Base-by-base conservation (phyloP, 805 yeast species). In the Nakazawaea molendinolei region DNA sequence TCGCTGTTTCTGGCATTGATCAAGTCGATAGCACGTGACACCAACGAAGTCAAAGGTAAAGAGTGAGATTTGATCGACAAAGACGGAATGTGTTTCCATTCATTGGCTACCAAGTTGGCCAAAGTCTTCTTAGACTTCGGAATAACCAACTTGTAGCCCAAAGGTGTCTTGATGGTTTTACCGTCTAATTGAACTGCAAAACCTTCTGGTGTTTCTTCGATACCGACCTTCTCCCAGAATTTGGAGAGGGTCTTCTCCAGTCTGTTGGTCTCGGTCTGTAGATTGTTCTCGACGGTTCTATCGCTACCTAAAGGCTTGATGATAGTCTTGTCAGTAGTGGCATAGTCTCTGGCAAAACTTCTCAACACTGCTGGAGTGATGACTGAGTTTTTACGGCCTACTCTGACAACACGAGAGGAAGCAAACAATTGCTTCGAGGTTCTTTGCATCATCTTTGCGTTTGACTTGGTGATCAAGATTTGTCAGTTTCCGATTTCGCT, bases 21-120 rank as follows among this genome's bases (percentile, higher is more conserved):
- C 46, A 92, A 61, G 55, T 92, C 99, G 32, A 92, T 75, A 12
- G 95, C 85, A 44, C 98, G 69, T 1, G 97, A 78, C 4, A 83
- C 79, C 36, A 92, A 60, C 0, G 96, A 85, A 0, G 98, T 92
- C 42, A 92, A 60, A 1, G 97, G 97, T 28, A 92, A 67, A 25
- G 83, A 63, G 51, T 82, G 85, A 13, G 87, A 80, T 55, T 81
- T 83, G 49, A 89, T 74, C 31, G 73, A 64, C 42, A 79, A 66
- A 39, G 69, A 69, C 3, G 90, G 73, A 39, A 92, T 61, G 27
- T 72, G 71, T 38, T 75, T 69, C 98, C 98, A 92, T 60, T 92
- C 99, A 50, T 86, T 86, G 26, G 77, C 77, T 24, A 92, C 64
- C 48, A 90, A 57, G 44, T 77, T 67, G 0, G 96, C 96, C 44